These are phyloP conservation scores for Pleurotus djamor DNA, from an alignment of 768 basidiomycete genomes.

Conservation along the genomic window DNA sequence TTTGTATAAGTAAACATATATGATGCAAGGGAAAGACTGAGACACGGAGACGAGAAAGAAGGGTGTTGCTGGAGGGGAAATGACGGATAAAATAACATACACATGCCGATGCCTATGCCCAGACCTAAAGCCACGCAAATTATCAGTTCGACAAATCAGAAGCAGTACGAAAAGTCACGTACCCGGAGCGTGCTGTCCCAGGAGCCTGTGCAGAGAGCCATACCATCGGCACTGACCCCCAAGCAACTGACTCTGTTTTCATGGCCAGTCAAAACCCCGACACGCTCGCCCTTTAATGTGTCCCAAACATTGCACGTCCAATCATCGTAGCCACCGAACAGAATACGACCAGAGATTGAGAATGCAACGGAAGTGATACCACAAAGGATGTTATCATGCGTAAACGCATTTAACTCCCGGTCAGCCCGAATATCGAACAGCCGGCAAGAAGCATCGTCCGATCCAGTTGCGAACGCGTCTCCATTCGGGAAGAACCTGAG, in stretches of 20 bases:
- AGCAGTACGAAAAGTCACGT: constrained; percentile 24
- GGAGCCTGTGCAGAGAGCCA: constrained; percentile 97
- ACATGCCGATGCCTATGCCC: constrained; percentile 58
- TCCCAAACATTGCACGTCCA: constrained; percentile 99
- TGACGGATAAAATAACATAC: constrained; percentile 15
- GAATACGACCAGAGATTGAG: constrained; percentile 94
- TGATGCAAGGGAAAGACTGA: constrained; percentile 16
- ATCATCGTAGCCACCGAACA: constrained; percentile 99
- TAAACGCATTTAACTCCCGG: constrained; percentile 94
- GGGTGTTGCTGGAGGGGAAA: constrained; percentile 17
- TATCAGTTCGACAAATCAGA: background rate
- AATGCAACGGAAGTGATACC: constrained; percentile 99
- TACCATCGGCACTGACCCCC: constrained; percentile 94
- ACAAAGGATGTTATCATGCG: constrained; percentile 98
- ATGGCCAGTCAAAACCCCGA: constrained; percentile 95
- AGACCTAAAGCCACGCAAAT: constrained; percentile 49
- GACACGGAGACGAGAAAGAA: constrained; percentile 11
- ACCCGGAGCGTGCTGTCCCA: constrained; percentile 99
- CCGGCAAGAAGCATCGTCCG: constrained; percentile 98
- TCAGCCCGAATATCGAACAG: constrained; percentile 98
- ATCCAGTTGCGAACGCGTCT: constrained; percentile 98
- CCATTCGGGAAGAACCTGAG: constrained; percentile 98
- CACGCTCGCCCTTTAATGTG: constrained; percentile 96
- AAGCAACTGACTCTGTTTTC: constrained; percentile 98
- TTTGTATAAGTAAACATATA: constrained; percentile 46